These are phyloP conservation scores for Saccharomycopsis sp. DNA, from an alignment of 805 yeast genomes.

Conservation along the genomic window DNA sequence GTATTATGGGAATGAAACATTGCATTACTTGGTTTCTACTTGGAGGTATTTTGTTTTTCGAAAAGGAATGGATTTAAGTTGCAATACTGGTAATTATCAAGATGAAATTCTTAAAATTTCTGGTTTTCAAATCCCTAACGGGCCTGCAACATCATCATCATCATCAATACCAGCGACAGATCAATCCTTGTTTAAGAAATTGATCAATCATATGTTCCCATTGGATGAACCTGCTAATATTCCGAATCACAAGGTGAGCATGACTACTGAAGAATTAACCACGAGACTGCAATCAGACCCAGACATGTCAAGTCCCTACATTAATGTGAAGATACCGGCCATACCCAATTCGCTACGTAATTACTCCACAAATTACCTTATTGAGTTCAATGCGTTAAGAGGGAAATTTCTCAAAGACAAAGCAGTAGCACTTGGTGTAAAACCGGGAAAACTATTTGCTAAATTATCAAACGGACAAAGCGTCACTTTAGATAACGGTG, in stretches of 20 bases:
- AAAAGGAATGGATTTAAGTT: conserved; percentile 50
- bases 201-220: conserved; percentile 45
- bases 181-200: not conserved
- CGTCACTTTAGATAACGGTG: conserved; percentile 55
- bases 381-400: conserved; percentile 57
- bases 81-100: conserved; percentile 12
- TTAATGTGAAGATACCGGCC: conserved; percentile 33
- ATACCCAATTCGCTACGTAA: conserved; percentile 15
- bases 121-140: conserved; percentile 9
- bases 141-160: no score
- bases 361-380: conserved; percentile 57
- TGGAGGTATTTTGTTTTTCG: conserved; percentile 88
- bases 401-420: conserved; percentile 67
- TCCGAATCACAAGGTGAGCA: conserved; percentile 28
- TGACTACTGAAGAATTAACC: conserved; percentile 9
- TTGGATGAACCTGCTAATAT: conserved; percentile 33
- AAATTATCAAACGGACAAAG: conserved; percentile 52
- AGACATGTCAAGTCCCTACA: conserved; percentile 27
- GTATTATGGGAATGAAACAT: conserved; percentile 41
- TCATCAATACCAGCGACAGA: not conserved
- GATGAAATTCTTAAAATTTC: conserved; percentile 23
- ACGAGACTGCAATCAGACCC: conserved; percentile 30
- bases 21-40: conserved; percentile 57
- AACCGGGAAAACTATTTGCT: conserved; percentile 54
- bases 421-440: conserved; percentile 66